Percentiles rank a stretch among this genome's conserved stretches.
Evolutionary conservation across 164 flowering plant species (phyloP).

Genomic region (Vitis rotundifolia): DNA sequence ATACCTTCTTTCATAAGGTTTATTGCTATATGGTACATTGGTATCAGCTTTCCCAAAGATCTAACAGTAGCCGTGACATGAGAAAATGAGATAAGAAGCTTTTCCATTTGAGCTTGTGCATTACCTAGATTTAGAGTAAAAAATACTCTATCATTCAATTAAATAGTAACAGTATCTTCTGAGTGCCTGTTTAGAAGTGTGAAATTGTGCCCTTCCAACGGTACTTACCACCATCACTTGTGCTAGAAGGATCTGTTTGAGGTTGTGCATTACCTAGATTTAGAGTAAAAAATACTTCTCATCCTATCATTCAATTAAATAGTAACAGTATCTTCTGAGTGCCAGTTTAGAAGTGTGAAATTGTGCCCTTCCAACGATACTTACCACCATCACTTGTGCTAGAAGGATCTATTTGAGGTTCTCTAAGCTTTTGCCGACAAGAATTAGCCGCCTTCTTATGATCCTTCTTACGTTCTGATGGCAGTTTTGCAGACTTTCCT

Average conservation of each 20-base stretch:
- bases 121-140: not conserved
- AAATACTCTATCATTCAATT: no score
- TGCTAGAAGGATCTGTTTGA: conserved; percentile 26
- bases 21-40: no score
- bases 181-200: no score
- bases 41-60: not conserved
- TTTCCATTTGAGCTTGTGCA: not conserved
- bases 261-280: conserved; percentile 6
- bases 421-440: conserved; percentile 22
- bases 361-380: conserved; percentile 3
- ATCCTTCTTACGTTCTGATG: conserved; percentile 22
- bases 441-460: conserved; percentile 5
- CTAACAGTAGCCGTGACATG: not conserved
- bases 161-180: no score
- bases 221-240: conserved; percentile 36
- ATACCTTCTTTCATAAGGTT: no score
- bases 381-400: conserved; percentile 34
- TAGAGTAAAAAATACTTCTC: no score
- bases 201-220: no score
- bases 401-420: conserved; percentile 31
- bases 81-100: not conserved
- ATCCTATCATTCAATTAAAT: no score
- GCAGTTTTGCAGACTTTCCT: conserved; percentile 17
- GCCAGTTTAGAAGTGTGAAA: no score
- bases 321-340: no score